Base-by-base conservation (phyloP, 2,329 filamentous ascomycete genomes). In the Coniochaeta prunicola region DNA sequence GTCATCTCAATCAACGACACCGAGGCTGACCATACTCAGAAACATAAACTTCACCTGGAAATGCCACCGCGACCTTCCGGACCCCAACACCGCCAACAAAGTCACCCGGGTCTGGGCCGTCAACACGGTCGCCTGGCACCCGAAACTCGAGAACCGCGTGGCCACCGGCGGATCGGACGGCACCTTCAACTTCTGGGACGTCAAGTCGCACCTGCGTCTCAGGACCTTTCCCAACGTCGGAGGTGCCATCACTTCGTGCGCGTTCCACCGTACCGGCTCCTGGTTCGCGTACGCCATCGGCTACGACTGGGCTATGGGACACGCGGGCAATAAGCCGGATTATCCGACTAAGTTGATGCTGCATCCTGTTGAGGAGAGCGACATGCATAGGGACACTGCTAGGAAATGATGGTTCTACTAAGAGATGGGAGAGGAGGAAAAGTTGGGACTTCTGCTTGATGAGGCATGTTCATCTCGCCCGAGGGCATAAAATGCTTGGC, bases 251-350 rank as follows among this genome's bases (percentile, higher is more conserved):
- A 83, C 82, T 1, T 78, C 81, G 7, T 83, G 83, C 0, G 80
- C 77, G 30, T 90, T 90, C 75, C 85, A 81, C 67, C 75, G 77
- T 40, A 81, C 78, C 61, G 87, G 87, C 50, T 81, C 69, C 55
- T 74, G 81, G 57, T 80, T 82, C 65, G 81, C 80, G 2, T 84
- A 84, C 63, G 86, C 86, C 1, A 77, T 88, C 40, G 86, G 84
- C 67, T 90, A 90, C 68, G 87, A 90, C 68, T 90, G 87, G 87
- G 85, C 83, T 67, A 86, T 86, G 70, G 87, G 87, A 2, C 86
- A 82, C 68, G 58, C 57, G 3, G 62, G 60, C 10, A 71, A 71
- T 56, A 60, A 57, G 21, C 59, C 63, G 1, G n/a, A 61, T 19
- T 63, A 65, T 8, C 59, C 66, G 53, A 70, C 58, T 4, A 64